Percentiles rank a stretch among this genome's conserved stretches.
Conservation (phyloP, 768 basidiomycete genomes). For the Leccinellum rugosiceps region DNA sequence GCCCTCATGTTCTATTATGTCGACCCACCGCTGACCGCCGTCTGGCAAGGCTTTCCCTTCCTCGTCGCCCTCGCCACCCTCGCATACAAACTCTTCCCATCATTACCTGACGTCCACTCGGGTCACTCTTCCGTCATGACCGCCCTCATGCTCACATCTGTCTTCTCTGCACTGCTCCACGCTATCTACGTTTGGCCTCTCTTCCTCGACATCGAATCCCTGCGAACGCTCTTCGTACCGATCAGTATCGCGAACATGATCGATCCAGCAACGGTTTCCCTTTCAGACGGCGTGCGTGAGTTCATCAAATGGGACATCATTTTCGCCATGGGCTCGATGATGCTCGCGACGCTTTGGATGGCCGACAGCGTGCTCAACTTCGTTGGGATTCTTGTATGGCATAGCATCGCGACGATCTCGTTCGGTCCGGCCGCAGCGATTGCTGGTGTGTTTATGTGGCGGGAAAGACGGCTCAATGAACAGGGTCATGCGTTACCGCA, state of each 20-base stretch:
- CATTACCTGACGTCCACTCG: slow-evolving; percentile 13
- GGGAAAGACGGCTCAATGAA: slow-evolving; percentile 37
- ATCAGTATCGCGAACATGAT: not conserved
- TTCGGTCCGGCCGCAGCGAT: slow-evolving; percentile 53
- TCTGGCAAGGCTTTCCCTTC: slow-evolving; percentile 56
- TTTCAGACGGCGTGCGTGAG: slow-evolving; percentile 23
- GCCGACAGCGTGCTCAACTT: slow-evolving; percentile 32
- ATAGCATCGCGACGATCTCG: slow-evolving; percentile 36
- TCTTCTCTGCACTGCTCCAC: slow-evolving; percentile 28
- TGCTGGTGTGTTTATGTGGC: slow-evolving; percentile 45
- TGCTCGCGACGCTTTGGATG: slow-evolving; percentile 50
- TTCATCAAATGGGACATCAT: slow-evolving; percentile 54
- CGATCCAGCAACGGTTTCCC: not conserved
- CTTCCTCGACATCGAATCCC: not conserved
- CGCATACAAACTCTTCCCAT: slow-evolving; percentile 36
- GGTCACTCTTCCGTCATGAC: slow-evolving; percentile 22
- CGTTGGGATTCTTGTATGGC: slow-evolving; percentile 41
- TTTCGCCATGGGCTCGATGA: slow-evolving; percentile 37
- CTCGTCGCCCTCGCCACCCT: slow-evolving; percentile 39
- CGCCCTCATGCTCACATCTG: slow-evolving; percentile 14
- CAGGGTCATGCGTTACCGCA: not conserved
- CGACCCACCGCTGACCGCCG: slow-evolving; percentile 44
- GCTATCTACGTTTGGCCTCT: slow-evolving; percentile 21
- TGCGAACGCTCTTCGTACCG: slow-evolving; percentile 17
- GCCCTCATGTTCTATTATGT: slow-evolving; percentile 40